phyloP scores from a whole-genome alignment of 192 early-diverging fungal species.

The Dissophora globulifera region DNA sequence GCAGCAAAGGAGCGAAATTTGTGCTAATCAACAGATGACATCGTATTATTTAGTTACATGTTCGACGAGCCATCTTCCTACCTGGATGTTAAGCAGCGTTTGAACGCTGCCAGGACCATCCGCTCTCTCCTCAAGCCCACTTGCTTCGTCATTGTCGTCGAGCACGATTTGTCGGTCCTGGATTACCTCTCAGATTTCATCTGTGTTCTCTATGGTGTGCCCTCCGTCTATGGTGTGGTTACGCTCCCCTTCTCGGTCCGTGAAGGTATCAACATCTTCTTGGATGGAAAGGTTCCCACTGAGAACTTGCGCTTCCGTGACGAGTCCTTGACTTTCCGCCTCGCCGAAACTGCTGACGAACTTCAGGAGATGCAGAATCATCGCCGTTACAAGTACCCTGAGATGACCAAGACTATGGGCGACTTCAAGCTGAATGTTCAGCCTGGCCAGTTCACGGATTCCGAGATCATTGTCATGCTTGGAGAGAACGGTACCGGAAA shows the following conservation, averaged over 20 bases:
- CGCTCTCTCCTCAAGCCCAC: conserved; percentile 79
- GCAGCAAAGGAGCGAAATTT: no score
- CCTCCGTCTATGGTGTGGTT: conserved; percentile 96
- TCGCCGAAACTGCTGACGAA: conserved; percentile 93
- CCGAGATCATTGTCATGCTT: conserved; percentile 97
- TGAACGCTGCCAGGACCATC: conserved; percentile 95
- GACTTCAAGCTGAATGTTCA: conserved; percentile 84
- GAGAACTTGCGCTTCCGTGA: conserved; percentile 99
- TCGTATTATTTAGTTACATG: conserved; percentile 78
- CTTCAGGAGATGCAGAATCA: conserved; percentile 67
- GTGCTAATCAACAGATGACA: no score
- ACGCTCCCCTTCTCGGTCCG: conserved; percentile 96
- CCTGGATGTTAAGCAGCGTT: conserved; percentile 98
- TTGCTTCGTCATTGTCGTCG: conserved; percentile 93
- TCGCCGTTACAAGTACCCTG: conserved; percentile 86
- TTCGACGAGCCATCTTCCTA: conserved; percentile 99
- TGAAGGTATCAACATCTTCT: conserved; percentile 99
- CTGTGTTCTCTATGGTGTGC: conserved; percentile 98
- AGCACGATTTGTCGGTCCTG: conserved; percentile 98
- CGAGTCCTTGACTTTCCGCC: conserved; percentile 90
- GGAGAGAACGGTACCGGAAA: conserved; percentile 99
- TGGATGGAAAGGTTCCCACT: conserved; percentile 96
- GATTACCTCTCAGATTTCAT: conserved; percentile 99
- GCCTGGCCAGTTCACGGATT: conserved; percentile 91
- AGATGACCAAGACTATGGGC: conserved; percentile 88